Evolutionary conservation across 495 filamentous ascomycete species (phyloP).

Genomic region (Glonium stellatum): DNA sequence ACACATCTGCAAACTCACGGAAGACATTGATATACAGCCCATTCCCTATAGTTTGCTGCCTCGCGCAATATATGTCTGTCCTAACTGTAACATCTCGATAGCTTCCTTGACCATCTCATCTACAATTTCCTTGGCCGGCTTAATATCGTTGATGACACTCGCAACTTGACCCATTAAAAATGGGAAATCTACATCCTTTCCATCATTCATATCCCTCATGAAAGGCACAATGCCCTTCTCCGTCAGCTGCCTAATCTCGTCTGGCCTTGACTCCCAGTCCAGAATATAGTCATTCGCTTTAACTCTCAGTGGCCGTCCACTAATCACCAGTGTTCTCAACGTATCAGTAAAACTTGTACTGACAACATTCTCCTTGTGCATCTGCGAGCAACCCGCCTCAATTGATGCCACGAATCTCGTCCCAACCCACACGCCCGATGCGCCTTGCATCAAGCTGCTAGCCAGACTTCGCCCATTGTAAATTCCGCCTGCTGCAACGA

Average conservation of each 20-base stretch:
- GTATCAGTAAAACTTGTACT: conserved; percentile 67
- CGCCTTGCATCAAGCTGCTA: conserved; percentile 39
- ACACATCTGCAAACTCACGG: neutral
- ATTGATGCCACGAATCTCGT: conserved; percentile 74
- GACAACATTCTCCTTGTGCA: conserved; percentile 79
- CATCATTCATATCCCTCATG: conserved; percentile 70
- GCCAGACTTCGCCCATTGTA: conserved; percentile 38
- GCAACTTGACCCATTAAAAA: conserved; percentile 94
- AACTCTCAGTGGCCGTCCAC: conserved; percentile 71
- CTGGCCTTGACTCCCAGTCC: conserved; percentile 66
- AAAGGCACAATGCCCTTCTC: conserved; percentile 69
- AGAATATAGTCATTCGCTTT: conserved; percentile 73
- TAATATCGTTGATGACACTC: conserved; percentile 61
- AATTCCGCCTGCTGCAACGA: conserved; percentile 40
- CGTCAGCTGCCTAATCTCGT: conserved; percentile 64
- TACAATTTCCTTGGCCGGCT: conserved; percentile 76
- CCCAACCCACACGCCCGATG: conserved; percentile 46
- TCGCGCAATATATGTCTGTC: conserved; percentile 39
- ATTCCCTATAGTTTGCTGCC: conserved; percentile 23
- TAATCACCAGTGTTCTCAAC: conserved; percentile 67
- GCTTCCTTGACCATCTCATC: conserved; percentile 81
- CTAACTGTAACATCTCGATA: conserved; percentile 57
- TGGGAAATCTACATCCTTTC: conserved; percentile 68
- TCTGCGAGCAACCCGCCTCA: conserved; percentile 68
- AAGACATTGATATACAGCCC: neutral